Conservation (phyloP, 2,329 filamentous ascomycete species). For the Nothophaeocryptopus gaeumannii region DNA sequence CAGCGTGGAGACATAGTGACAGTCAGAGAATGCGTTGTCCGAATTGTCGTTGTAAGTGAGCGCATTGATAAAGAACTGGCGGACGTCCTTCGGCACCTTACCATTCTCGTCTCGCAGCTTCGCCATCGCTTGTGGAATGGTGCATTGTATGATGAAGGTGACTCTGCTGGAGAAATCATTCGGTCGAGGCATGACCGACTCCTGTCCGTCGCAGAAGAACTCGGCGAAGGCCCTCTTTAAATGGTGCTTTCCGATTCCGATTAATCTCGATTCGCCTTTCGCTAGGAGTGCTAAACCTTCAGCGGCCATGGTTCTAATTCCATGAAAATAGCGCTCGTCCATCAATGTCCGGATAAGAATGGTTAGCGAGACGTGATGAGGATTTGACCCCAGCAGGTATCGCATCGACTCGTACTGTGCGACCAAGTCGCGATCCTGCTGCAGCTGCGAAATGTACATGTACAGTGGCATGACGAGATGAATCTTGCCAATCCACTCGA, state of each 20-base stretch:
- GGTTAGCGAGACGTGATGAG: slow-evolving; percentile 80
- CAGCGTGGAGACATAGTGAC: slow-evolving; percentile 79
- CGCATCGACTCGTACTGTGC: slow-evolving; percentile 62
- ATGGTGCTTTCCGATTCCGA: slow-evolving; percentile 79
- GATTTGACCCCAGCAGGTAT: slow-evolving; percentile 40
- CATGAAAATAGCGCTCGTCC: slow-evolving; percentile 89
- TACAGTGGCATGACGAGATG: slow-evolving; percentile 81
- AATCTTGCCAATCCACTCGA: slow-evolving; percentile 93
- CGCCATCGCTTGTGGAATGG: slow-evolving; percentile 78
- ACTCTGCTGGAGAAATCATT: slow-evolving; percentile 91
- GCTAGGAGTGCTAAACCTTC: slow-evolving; percentile 71
- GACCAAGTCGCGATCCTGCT: slow-evolving; percentile 94
- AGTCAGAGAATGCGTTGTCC: slow-evolving; percentile 82
- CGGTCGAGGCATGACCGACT: slow-evolving; percentile 64
- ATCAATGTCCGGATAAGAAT: slow-evolving; percentile 86
- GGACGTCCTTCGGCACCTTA: slow-evolving; percentile 73
- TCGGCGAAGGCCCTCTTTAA: slow-evolving; percentile 82
- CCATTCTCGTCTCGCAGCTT: slow-evolving; percentile 71
- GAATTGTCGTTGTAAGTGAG: slow-evolving; percentile 93
- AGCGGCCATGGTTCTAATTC: slow-evolving; percentile 83
- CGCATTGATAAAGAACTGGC: slow-evolving; percentile 82
- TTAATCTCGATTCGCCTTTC: slow-evolving; percentile 50
- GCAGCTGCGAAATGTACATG: slow-evolving; percentile 96
- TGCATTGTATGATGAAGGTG: slow-evolving; percentile 78
- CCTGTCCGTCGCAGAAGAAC: slow-evolving; percentile 73